phyloP scores from a whole-genome alignment of 345 rosid genomes.

The Cardamine occulta region DNA sequence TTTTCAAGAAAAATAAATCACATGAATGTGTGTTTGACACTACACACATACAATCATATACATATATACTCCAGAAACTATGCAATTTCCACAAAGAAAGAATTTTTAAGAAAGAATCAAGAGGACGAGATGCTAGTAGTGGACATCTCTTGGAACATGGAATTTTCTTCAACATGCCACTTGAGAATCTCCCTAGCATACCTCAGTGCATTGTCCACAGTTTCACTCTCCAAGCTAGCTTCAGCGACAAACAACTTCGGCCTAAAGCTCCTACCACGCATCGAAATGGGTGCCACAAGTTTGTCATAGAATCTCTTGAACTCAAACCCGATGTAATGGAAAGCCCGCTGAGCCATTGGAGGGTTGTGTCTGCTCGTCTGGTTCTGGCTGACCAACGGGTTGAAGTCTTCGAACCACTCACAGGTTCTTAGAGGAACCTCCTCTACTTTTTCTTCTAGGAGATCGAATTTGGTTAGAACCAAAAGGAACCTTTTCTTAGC shows the following conservation, averaged over 20 bases:
- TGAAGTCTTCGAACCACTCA: conserved; percentile 82
- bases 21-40: background rate
- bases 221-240: conserved; percentile 64
- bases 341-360: conserved; percentile 66
- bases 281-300: conserved; percentile 46
- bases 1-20: background rate
- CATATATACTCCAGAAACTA: background rate
- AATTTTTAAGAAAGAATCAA: conserved; percentile 31
- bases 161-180: conserved; percentile 56
- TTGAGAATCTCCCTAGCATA: conserved; percentile 70
- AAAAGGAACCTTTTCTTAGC: conserved; percentile 77
- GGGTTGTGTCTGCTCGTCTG: conserved; percentile 45
- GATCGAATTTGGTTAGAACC: conserved; percentile 77
- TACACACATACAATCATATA: background rate
- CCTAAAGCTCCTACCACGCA: conserved; percentile 28
- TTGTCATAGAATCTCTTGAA: conserved; percentile 66
- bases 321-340: conserved; percentile 67
- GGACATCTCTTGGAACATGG: conserved; percentile 46
- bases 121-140: conserved; percentile 51
- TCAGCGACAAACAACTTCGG: conserved; percentile 62
- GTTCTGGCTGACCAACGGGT: conserved; percentile 60
- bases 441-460: conserved; percentile 72
- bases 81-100: conserved; percentile 21
- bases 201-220: conserved; percentile 58
- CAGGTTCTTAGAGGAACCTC: conserved; percentile 61